Evolutionary conservation across 805 yeast species (phyloP), one percentile per base, ranked within the genome.

Genomic region (Lipomyces chichibuensis): DNA sequence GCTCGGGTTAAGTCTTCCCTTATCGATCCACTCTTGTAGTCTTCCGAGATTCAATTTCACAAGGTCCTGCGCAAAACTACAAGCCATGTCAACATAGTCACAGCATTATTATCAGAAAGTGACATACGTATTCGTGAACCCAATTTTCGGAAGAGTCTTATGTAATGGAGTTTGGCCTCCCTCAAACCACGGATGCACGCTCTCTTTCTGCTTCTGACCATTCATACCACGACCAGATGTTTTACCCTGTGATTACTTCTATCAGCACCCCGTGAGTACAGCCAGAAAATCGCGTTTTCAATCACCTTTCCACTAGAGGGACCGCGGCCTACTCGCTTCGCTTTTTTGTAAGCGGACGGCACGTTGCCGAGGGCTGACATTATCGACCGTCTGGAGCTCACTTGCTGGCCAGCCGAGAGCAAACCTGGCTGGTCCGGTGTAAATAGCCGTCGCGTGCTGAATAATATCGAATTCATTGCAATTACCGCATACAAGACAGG

Each of bases 91-190:
- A 11, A 3, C 27, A 27, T 20, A 8, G 14, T 35, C 29, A 32
- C 23, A 13, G 35, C 57, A 51, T n/a, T n/a, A n/a, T 5, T 6
- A 27, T 13, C 14, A 14, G 9, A 29, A 58, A 46, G 29, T 13
- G 20, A 51, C 67, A 14, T 69, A 65, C 65, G 51, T 52, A 14
- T 65, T 67, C n/a, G 57, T 87, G 81, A 92, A 92, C 8, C 98
- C 98, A 67, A 88, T 82, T 77, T 94, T 94, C 72, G 98, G 97
- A 79, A 91, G 87, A 72, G 90, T 81, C 78, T 90, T 85, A 78
- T 87, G 87, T 76, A 89, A 87, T 32, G 98, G 98, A 1, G 98
- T 95, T 78, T 95, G 99, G 77, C 99, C 98, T 86, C 99, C 99
- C 82, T 95, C 99, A 77, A 94, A 92, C 94, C 96, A 91, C 66